Percentiles rank a stretch among this genome's conserved stretches.
These are phyloP conservation scores for Neoarthrinium moseri DNA, from an alignment of 2,329 filamentous ascomycete genomes.

Conservation along the genomic window DNA sequence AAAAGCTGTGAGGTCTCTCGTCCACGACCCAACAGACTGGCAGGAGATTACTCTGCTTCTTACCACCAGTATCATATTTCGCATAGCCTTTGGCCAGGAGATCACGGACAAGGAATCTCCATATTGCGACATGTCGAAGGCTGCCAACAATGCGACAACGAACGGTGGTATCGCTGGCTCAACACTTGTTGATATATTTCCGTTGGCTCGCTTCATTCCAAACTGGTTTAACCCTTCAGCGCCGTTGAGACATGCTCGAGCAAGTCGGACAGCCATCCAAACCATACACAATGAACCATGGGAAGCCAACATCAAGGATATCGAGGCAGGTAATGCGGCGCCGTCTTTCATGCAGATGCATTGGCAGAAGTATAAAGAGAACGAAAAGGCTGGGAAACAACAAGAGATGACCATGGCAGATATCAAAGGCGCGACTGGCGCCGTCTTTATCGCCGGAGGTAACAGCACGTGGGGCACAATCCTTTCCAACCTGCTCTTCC, in stretches of 20 bases:
- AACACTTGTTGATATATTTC: slow-evolving; percentile 48
- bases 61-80: slow-evolving; percentile 24
- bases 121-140: slow-evolving; percentile 18
- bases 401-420: slow-evolving; percentile 38
- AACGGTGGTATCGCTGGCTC: slow-evolving; percentile 24
- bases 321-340: slow-evolving; percentile 29
- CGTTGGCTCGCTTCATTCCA: slow-evolving; percentile 40
- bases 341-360: slow-evolving; percentile 30
- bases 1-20: slow-evolving; percentile 23
- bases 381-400: slow-evolving; percentile 21
- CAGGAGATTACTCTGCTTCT: slow-evolving; percentile 20
- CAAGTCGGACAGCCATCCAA: slow-evolving; percentile 14
- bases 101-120: slow-evolving; percentile 19
- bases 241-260: slow-evolving; percentile 21
- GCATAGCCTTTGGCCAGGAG: slow-evolving; percentile 23
- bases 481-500: slow-evolving; percentile 16
- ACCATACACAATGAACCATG: slow-evolving; percentile 44
- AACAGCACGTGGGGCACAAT: slow-evolving; percentile 44
- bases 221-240: slow-evolving; percentile 25
- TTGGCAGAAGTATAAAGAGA: slow-evolving; percentile 25
- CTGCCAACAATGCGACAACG: slow-evolving; percentile 13
- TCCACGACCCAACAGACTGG: slow-evolving; percentile 18
- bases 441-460: slow-evolving; percentile 46
- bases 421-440: slow-evolving; percentile 48
- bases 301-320: slow-evolving; percentile 24